These are phyloP conservation scores for Chenopodium suecicum DNA, from an alignment of 148 eudicot genomes.

Conservation along the genomic window DNA sequence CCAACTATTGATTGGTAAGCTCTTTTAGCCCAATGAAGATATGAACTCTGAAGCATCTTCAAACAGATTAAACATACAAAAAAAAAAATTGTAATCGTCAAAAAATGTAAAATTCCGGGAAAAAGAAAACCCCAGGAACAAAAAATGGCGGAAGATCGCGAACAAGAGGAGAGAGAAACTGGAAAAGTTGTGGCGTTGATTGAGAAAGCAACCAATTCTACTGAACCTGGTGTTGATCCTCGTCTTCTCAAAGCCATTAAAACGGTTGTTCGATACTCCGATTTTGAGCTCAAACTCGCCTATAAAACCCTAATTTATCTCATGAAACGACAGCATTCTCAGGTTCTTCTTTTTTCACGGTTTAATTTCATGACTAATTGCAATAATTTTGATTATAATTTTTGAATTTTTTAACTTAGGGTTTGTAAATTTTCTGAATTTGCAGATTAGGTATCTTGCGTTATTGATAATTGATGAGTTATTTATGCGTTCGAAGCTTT, in stretches of 20 bases:
- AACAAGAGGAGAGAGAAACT: conserved; percentile 35
- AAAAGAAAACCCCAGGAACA: not conserved
- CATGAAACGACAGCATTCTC: conserved; percentile 90
- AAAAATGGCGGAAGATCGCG: conserved; percentile 41
- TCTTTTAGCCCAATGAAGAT: no score
- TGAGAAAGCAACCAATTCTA: conserved; percentile 78
- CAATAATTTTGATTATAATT: not conserved
- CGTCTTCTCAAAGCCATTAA: conserved; percentile 90
- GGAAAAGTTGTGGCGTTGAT: conserved; percentile 49
- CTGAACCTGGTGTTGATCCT: conserved; percentile 66
- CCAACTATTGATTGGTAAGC: no score
- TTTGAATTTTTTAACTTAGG: conserved; percentile 14
- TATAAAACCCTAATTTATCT: conserved; percentile 62
- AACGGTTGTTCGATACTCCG: conserved; percentile 61
- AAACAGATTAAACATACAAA: no score
- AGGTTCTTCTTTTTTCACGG: conserved; percentile 37
- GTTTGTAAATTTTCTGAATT: not conserved
- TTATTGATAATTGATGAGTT: conserved; percentile 84
- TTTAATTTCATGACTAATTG: not conserved
- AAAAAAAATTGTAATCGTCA: no score
- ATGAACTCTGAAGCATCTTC: no score
- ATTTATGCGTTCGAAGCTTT: conserved; percentile 91
- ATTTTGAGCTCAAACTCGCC: conserved; percentile 73
- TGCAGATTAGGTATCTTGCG: conserved; percentile 81
- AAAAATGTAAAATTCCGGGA: not conserved